Conservation (phyloP, 306 rosid species). For the Vigna trinervia region DNA sequence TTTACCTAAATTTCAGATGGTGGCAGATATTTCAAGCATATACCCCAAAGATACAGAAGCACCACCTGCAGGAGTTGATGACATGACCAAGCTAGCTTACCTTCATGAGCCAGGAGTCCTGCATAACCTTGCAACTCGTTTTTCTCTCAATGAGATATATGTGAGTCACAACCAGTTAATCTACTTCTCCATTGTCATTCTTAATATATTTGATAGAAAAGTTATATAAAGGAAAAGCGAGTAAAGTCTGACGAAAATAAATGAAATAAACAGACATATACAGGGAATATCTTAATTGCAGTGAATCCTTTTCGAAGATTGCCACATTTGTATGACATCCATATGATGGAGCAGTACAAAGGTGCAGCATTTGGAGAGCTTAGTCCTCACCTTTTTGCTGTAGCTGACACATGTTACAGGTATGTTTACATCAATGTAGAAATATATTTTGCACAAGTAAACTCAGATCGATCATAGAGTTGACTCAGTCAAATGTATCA, state of each 20-base stretch:
- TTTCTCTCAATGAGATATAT: conserved; percentile 81
- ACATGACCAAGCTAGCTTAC: conserved; percentile 90
- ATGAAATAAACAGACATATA: conserved; percentile 69
- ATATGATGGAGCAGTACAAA: conserved; percentile 92
- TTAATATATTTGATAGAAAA: conserved; percentile 14
- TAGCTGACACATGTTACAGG: conserved; percentile 91
- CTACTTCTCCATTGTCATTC: background rate
- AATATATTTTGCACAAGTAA: conserved; percentile 19
- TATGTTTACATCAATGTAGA: conserved; percentile 44
- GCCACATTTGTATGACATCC: conserved; percentile 81
- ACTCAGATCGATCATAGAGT: conserved; percentile 10
- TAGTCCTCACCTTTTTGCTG: conserved; percentile 92
- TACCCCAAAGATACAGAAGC: conserved; percentile 93
- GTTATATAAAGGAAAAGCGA: conserved; percentile 20
- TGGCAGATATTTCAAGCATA: conserved; percentile 69
- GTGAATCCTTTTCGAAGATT: conserved; percentile 87
- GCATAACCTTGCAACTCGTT: conserved; percentile 68
- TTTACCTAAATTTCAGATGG: conserved; percentile 62
- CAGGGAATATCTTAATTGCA: conserved; percentile 87
- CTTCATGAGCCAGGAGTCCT: conserved; percentile 90
- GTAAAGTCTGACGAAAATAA: conserved; percentile 40
- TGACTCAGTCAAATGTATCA: conserved; percentile 43
- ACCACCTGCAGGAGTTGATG: conserved; percentile 91
- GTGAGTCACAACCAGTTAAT: conserved; percentile 56
- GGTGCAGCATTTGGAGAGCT: conserved; percentile 92